Percentiles rank a stretch among this genome's conserved stretches.
These are phyloP conservation scores for Chrysoporthe deuterocubensis DNA, from an alignment of 2,329 filamentous ascomycete genomes.

Conservation along the genomic window DNA sequence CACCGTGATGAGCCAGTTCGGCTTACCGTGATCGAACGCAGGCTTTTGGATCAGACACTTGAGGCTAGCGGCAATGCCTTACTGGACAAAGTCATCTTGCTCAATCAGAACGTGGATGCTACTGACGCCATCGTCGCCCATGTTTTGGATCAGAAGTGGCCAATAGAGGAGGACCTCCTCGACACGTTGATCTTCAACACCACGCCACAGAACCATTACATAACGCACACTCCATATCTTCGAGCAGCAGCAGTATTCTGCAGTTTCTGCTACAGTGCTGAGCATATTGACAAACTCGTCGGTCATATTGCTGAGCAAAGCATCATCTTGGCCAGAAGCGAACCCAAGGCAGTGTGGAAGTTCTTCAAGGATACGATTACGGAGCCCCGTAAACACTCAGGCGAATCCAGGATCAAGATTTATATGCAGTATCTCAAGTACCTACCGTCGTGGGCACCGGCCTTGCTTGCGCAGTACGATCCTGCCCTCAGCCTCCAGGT, in stretches of 20 bases:
- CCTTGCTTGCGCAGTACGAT: constrained; percentile 53
- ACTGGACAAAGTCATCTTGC: constrained; percentile 66
- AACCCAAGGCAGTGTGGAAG: constrained; percentile 54
- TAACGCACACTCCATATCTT: constrained; percentile 59
- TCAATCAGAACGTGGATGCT: constrained; percentile 59
- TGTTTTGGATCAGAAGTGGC: constrained; percentile 56
- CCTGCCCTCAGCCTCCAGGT: constrained; percentile 45
- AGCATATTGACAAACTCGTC: constrained; percentile 45
- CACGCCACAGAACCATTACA: constrained; percentile 51
- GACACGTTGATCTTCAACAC: constrained; percentile 59
- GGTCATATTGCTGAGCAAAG: constrained; percentile 50
- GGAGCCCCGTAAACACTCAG: constrained; percentile 36
- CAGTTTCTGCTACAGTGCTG: constrained; percentile 41
- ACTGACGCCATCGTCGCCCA: constrained; percentile 61
- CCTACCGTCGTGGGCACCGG: constrained; percentile 55
- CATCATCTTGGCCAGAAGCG: constrained; percentile 48
- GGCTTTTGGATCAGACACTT: constrained; percentile 32
- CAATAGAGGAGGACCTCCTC: constrained; percentile 57
- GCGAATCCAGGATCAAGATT: constrained; percentile 36
- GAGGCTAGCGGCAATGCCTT: constrained; percentile 53
- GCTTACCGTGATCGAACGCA: constrained; percentile 30
- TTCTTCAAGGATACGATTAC: constrained; percentile 46
- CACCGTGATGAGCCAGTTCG: constrained; percentile 33
- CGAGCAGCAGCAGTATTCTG: constrained; percentile 61
- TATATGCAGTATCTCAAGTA: constrained; percentile 38